A percentile compares a stretch with the other conserved stretches of the same genome.
Evolutionary conservation across 768 basidiomycete species (phyloP).

Genomic region (Kwoniella europaea): DNA sequence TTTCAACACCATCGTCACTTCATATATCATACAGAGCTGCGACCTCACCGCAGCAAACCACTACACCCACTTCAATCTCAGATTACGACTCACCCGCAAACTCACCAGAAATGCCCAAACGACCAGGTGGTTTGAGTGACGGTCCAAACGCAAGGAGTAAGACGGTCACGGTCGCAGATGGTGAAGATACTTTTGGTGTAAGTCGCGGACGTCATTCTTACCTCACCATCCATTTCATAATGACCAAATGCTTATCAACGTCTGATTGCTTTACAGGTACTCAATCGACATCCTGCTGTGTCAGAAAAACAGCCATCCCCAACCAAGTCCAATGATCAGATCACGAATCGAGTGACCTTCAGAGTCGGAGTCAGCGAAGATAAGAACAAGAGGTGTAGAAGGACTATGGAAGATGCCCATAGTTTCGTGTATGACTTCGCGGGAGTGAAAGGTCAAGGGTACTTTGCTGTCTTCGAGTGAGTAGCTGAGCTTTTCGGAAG

Average conservation of each 20-base stretch:
- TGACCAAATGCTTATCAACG: conserved; percentile 28
- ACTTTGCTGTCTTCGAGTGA: conserved; percentile 92
- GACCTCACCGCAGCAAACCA: conserved; percentile 29
- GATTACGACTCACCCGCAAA: conserved; percentile 30
- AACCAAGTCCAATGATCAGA: conserved; percentile 21
- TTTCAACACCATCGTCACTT: background rate
- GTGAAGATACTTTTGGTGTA: conserved; percentile 77
- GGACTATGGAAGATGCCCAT: conserved; percentile 97
- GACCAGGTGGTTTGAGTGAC: conserved; percentile 46
- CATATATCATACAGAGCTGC: conserved; percentile 4
- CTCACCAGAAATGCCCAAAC: conserved; percentile 21
- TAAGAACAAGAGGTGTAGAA: conserved; percentile 73
- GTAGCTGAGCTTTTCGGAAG: too few species aligned
- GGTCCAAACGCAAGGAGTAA: conserved; percentile 75
- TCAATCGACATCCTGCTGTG: conserved; percentile 73
- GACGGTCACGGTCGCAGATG: conserved; percentile 76
- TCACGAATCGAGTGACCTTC: conserved; percentile 59
- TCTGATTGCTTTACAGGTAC: conserved; percentile 61
- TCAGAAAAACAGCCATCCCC: conserved; percentile 6
- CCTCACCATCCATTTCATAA: conserved; percentile 59
- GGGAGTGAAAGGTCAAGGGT: conserved; percentile 88
- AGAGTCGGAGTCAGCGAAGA: conserved; percentile 81
- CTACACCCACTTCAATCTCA: conserved; percentile 36
- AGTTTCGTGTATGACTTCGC: conserved; percentile 95
- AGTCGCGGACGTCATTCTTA: conserved; percentile 55